These are phyloP conservation scores for Beauveria sp. DNA, from an alignment of 2,329 filamentous ascomycete genomes.

Conservation along the genomic window DNA sequence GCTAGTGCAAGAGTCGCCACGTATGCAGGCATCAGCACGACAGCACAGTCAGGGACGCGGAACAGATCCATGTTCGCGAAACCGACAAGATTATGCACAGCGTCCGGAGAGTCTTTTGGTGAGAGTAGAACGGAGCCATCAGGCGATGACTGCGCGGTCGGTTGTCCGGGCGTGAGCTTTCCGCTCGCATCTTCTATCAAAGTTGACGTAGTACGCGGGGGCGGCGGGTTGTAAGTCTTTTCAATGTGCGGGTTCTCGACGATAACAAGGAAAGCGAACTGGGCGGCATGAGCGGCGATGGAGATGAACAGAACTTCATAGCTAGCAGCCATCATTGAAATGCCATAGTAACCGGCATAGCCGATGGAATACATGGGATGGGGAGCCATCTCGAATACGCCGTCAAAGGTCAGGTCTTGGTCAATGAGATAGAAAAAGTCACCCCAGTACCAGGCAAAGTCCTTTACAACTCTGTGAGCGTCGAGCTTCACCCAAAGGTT, in stretches of 20 bases:
- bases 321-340: slow-evolving; percentile 95
- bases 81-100: slow-evolving; percentile 78
- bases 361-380: slow-evolving; percentile 99
- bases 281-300: slow-evolving; percentile 85
- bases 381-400: slow-evolving; percentile 97
- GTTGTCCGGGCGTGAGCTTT: slow-evolving; percentile 19
- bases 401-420: slow-evolving; percentile 95
- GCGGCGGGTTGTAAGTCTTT: slow-evolving; percentile 89
- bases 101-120: slow-evolving; percentile 42
- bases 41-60: slow-evolving; percentile 75
- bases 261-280: slow-evolving; percentile 84
- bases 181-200: slow-evolving; percentile 26
- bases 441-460: slow-evolving; percentile 99
- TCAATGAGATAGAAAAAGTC: slow-evolving; percentile 99
- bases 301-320: slow-evolving; percentile 97
- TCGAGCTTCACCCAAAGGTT: slow-evolving; percentile 99
- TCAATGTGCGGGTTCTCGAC: slow-evolving; percentile 98
- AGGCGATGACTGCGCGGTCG: slow-evolving; percentile 15
- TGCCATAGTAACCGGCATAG: slow-evolving; percentile 96
- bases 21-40: slow-evolving; percentile 69
- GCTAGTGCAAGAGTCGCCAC: slow-evolving; percentile 64
- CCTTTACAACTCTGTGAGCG: slow-evolving; percentile 94
- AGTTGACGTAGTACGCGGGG: slow-evolving; percentile 54
- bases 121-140: slow-evolving; percentile 18
- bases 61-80: slow-evolving; percentile 79